Evolutionary conservation across 2,329 filamentous ascomycete species (phyloP), one percentile per base, ranked within the genome.

Genomic region (Trichoderma koningii): DNA sequence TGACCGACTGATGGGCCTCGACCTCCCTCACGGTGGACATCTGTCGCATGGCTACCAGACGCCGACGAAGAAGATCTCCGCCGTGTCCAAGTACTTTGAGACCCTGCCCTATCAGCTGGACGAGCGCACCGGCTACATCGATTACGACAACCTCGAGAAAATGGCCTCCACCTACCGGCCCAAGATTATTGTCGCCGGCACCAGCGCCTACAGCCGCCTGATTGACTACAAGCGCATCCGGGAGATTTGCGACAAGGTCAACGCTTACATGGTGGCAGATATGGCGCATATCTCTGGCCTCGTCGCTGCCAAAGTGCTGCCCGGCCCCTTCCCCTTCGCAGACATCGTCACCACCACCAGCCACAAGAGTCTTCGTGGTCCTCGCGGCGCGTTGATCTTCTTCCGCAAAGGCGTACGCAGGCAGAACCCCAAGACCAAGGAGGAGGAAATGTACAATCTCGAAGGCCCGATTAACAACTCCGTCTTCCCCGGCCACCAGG

Each of bases 31-130:
- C 76, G 95, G 95, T 69, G 95, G 95, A 67, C 95, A 99, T 79
- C 82, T 99, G 73, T 96, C 91, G 53, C 95, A 99, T 79, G 95
- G 95, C 68, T 99, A 99, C 80, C 95, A 99, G 80, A 98, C 92
- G 21, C 92, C 95, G 3, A 89, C 89, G 61, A 92, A 89, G 79
- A 94, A 93, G 85, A 98, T 99, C 76, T 98, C 94, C n/a, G 93
- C 93, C 73, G 89, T 99, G 70, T 98, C 94, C 65, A 98, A 96
- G 76, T 99, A 99, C 82, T 99, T 99, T 77, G 95, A 99, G 82
- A 99, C 95, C 42, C 82, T 99, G 68, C 95, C 95, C 5, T 99
- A 99, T 83, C 89, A 92, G 66, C 85, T 98, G 63, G 87, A 97
- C 80, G 91, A 96, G 75, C 84, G 88, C 68, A 98, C 94, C 6